A percentile compares a stretch with the other conserved stretches of the same genome.
Evolutionary conservation across 2,329 filamentous ascomycete species (phyloP).

Genomic region (Aspergillus pseudonomiae): DNA sequence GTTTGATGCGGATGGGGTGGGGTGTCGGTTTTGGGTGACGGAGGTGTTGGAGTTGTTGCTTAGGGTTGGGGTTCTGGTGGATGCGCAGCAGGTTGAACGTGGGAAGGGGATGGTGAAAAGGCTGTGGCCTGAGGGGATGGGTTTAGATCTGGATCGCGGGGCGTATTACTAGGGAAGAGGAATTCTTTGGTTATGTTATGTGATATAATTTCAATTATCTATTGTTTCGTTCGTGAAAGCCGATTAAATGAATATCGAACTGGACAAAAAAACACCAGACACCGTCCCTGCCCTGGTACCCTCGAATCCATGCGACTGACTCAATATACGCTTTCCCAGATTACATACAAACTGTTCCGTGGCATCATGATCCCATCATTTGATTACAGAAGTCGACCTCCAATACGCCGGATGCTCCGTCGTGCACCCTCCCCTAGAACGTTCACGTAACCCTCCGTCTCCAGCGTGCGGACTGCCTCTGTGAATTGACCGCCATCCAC

Average conservation of each 20-base stretch:
- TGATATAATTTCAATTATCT: neutral
- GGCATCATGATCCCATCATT: slow-evolving; percentile 33
- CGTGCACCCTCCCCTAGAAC: slow-evolving; percentile 82
- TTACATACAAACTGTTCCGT: slow-evolving; percentile 31
- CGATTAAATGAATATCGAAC: neutral
- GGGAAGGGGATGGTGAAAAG: neutral
- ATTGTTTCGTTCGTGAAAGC: neutral
- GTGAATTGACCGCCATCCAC: slow-evolving; percentile 81
- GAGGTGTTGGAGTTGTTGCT: neutral
- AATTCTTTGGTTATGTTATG: neutral
- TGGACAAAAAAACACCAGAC: slow-evolving; percentile 17
- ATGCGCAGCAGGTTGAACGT: neutral
- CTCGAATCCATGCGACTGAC: slow-evolving; percentile 4
- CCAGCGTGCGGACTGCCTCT: slow-evolving; percentile 76
- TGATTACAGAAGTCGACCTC: slow-evolving; percentile 40
- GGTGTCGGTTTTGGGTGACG: neutral
- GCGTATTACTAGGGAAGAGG: neutral
- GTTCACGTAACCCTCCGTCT: slow-evolving; percentile 82
- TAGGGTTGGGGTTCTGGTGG: neutral
- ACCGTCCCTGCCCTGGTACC: neutral
- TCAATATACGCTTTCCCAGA: slow-evolving; percentile 14
- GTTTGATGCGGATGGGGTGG: neutral
- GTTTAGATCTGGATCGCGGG: neutral
- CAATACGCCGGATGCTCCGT: slow-evolving; percentile 78
- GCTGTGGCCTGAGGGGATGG: neutral